Evolutionary conservation across 1,284 basidiomycete genomes (phyloP), one percentile per base, ranked within the genome.

Genomic region (Lentinula novae-zelandiae): DNA sequence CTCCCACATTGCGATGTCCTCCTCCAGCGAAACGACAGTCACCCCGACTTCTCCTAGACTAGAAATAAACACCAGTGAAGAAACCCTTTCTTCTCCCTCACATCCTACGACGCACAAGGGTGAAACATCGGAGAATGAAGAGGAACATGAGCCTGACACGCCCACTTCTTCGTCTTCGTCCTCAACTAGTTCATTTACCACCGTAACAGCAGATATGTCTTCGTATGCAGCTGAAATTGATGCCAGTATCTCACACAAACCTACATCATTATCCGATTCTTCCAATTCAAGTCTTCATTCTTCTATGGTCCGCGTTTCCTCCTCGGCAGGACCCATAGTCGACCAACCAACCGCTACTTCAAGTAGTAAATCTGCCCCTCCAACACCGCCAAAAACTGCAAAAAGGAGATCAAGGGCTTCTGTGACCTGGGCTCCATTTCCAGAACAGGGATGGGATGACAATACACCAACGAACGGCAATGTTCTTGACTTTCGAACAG

Each of bases 401-500:
- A 42, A 48, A 50, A 27, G 53, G 22, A 61, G 33, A 42, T 44
- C 53, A n/a, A 59, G 46, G 5, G 12, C 36, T 12, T 54, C 44
- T 22, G 38, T n/a, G 31, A 39, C 7, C 40, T 27, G 7, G 8
- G 13, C 44, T 46, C 5, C 33, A 13, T 44, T 49, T 53, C 53
- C 56, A 36, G 63, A 64, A 39, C 49, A 58, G 39, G 63, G 61
- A n/a, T 64, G 63, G 63, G 63, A 64, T 40, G 63, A 52, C 22
- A 27, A 46, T 17, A 64, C 63, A 15, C 58, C 59, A 15, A 46
- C 55, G 20, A 49, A 53, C 27, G 63, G 61, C 3, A 60, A 55
- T 53, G 63, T 64, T 27, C 22, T 62, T 8, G 57, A 60, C 34
- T 64, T 60, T 56, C 56, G 44, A 44, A 58, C 59, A 31, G 61